A percentile compares a stretch with the other conserved stretches of the same genome.
These are phyloP conservation scores for Pelargonium fulgidum DNA, from an alignment of 441 rosid genomes.

Conservation along the genomic window DNA sequence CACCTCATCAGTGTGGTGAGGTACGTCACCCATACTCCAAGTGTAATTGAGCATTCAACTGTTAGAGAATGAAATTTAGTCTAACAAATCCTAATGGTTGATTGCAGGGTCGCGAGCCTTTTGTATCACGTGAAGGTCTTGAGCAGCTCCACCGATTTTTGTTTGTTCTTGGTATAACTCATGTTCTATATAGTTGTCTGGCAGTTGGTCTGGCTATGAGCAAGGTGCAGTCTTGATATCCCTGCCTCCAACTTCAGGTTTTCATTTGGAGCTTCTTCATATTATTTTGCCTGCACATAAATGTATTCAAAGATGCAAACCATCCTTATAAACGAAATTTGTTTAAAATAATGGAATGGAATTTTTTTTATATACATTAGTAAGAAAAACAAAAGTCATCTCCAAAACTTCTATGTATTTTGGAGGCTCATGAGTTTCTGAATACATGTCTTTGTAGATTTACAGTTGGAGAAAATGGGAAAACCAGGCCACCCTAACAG, in stretches of 20 bases:
- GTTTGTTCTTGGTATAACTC: slow-evolving; percentile 86
- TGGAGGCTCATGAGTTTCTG: slow-evolving; percentile 17
- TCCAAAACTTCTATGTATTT: not conserved
- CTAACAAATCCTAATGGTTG: slow-evolving; percentile 11
- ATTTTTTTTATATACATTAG: too few relatives aligned
- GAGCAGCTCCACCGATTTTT: slow-evolving; percentile 89
- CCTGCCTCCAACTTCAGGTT: slow-evolving; percentile 3
- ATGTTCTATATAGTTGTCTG: slow-evolving; percentile 79
- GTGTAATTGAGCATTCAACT: not conserved
- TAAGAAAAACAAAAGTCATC: not conserved
- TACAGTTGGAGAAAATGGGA: slow-evolving; percentile 99
- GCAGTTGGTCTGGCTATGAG: slow-evolving; percentile 91
- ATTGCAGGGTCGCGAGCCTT: slow-evolving; percentile 84
- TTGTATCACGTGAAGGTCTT: slow-evolving; percentile 76
- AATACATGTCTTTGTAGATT: slow-evolving; percentile 42
- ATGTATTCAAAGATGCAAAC: too few relatives aligned
- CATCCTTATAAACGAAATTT: too few relatives aligned
- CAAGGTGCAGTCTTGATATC: slow-evolving; percentile 50
- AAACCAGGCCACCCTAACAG: slow-evolving; percentile 38
- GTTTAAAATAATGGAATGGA: too few relatives aligned
- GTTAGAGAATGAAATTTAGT: slow-evolving; percentile 1
- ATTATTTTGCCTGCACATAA: not conserved
- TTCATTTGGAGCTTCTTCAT: slow-evolving; percentile 1
- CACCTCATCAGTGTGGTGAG: slow-evolving; percentile 68
- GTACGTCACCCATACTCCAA: slow-evolving; percentile 27